Conservation (phyloP, 1,139 yeast genomes). For the Scheffersomyces cryptocercus region DNA sequence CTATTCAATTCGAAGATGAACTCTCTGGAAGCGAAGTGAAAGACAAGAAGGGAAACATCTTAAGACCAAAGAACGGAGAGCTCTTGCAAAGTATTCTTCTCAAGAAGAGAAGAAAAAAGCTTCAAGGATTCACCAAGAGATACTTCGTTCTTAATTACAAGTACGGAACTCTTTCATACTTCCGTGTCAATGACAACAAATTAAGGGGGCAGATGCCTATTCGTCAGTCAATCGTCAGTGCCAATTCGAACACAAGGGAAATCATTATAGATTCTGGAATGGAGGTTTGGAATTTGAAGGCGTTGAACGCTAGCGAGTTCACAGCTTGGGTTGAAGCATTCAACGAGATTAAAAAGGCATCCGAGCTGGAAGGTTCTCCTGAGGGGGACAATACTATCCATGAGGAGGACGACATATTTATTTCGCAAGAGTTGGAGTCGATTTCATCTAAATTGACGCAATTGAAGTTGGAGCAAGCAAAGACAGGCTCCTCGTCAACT, state of each 20-base stretch:
- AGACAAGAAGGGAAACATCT: constrained; percentile 11
- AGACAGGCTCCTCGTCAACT: constrained; percentile 9
- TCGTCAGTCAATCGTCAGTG: constrained; percentile 76
- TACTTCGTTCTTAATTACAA: constrained; percentile 81
- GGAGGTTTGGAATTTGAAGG: constrained; percentile 90
- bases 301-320: constrained; percentile 66
- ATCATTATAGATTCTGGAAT: constrained; percentile 91
- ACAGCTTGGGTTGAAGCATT: constrained; percentile 82
- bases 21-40: neutral
- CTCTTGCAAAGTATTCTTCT: constrained; percentile 72
- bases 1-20: neutral
- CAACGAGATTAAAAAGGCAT: constrained; percentile 43
- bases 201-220: constrained; percentile 93
- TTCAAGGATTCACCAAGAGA: constrained; percentile 83
- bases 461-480: constrained; percentile 16
- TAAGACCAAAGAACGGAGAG: constrained; percentile 55
- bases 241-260: constrained; percentile 65
- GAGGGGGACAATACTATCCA: constrained; percentile 6
- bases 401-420: constrained; percentile 11
- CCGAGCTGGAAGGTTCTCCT: constrained; percentile 10
- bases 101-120: constrained; percentile 72
- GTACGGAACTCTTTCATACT: constrained; percentile 82
- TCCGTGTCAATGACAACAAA: constrained; percentile 64
- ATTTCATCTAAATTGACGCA: constrained; percentile 24
- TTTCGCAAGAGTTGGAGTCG: constrained; percentile 15